A percentile compares a stretch with the other conserved stretches of the same genome.
Evolutionary conservation across 2,329 filamentous ascomycete genomes (phyloP).

Genomic region (Trichophyton benhamiae): DNA sequence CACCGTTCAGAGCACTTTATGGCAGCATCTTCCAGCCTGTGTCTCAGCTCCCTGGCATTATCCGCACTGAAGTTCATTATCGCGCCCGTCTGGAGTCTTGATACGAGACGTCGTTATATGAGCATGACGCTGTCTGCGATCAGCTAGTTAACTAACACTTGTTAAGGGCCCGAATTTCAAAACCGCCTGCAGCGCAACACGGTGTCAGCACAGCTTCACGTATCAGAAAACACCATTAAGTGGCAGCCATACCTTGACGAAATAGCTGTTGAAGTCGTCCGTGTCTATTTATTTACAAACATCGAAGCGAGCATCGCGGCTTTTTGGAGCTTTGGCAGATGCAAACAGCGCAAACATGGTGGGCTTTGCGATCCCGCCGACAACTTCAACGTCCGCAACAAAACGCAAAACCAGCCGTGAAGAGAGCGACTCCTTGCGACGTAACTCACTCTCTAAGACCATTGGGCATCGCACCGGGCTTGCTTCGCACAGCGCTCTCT

Average conservation of each 20-base stretch:
- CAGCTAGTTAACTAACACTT: background rate
- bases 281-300: background rate
- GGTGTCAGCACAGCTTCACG: background rate
- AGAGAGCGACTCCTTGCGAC: background rate
- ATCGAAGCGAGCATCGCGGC: background rate
- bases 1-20: conserved; percentile 88
- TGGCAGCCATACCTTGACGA: background rate
- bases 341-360: conserved; percentile 22
- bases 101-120: background rate
- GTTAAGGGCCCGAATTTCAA: background rate
- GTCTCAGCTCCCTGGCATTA: conserved; percentile 48
- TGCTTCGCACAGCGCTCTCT: background rate
- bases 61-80: conserved; percentile 23
- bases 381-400: too few relatives aligned
- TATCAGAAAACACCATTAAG: background rate
- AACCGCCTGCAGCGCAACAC: background rate
- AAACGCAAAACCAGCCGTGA: too few relatives aligned
- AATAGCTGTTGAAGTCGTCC: background rate
- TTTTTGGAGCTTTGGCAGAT: background rate
- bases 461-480: background rate
- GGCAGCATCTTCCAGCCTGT: conserved; percentile 69
- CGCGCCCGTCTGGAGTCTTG: conserved; percentile 7
- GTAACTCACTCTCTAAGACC: background rate
- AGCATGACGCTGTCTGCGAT: background rate
- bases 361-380: background rate